These are phyloP conservation scores for Parathielavia appendiculata DNA, from an alignment of 495 filamentous ascomycete species.

Conservation along the genomic window DNA sequence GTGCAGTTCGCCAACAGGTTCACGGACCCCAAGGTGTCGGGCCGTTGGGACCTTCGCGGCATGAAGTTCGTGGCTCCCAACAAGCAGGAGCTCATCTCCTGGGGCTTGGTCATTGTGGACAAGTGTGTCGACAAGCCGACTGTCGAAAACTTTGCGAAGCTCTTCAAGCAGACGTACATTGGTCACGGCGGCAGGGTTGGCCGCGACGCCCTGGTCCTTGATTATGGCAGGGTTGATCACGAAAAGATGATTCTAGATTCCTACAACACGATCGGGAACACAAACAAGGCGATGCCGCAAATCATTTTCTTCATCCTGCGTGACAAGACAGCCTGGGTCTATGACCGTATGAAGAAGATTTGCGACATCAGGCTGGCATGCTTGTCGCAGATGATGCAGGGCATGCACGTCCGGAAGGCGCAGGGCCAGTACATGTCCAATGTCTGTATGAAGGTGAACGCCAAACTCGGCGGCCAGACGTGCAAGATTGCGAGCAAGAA, in stretches of 20 bases:
- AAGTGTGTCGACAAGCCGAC: constrained; percentile 33
- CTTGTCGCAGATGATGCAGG: constrained; percentile 66
- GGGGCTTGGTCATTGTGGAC: constrained; percentile 54
- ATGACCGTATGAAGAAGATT: constrained; percentile 75
- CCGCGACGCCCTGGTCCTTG: constrained; percentile 33
- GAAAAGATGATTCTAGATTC: constrained; percentile 24
- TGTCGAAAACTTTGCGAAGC: constrained; percentile 51
- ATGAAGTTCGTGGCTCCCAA: constrained; percentile 67
- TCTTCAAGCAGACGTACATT: constrained; percentile 58
- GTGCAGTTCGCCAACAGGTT: constrained; percentile 55
- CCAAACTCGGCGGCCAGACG: constrained; percentile 86
- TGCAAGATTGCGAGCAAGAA: constrained; percentile 21
- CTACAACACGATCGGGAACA: constrained; percentile 16
- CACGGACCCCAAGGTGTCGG: constrained; percentile 51
- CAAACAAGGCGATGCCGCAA: constrained; percentile 40
- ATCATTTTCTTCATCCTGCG: constrained; percentile 69
- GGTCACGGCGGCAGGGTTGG: constrained; percentile 66
- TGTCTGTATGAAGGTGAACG: constrained; percentile 89
- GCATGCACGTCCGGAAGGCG: constrained; percentile 53
- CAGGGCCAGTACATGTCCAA: constrained; percentile 79
- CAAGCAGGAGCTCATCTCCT: constrained; percentile 53
- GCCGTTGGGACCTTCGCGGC: constrained; percentile 81
- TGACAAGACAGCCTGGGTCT: constrained; percentile 58
- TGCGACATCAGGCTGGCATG: constrained; percentile 76
- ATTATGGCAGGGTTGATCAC: constrained; percentile 1